Evolutionary conservation across 768 basidiomycete genomes (phyloP).

Genomic region (Melanogaster broomeanus): DNA sequence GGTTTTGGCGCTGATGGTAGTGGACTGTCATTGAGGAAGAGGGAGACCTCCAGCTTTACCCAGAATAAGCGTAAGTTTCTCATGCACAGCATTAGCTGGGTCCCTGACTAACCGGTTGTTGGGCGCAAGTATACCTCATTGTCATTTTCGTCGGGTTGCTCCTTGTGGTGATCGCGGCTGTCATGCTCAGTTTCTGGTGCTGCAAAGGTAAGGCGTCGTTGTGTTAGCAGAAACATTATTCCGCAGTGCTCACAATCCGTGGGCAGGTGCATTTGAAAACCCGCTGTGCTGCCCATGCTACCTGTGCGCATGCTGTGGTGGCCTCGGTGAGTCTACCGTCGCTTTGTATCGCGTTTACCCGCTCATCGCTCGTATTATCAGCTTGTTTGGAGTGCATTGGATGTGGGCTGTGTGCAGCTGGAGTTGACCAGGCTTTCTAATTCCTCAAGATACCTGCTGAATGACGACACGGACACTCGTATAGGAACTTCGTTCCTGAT

Average conservation of each 20-base stretch:
- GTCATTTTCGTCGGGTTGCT: constrained; percentile 65
- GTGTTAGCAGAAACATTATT: not conserved
- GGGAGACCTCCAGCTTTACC: constrained; percentile 35
- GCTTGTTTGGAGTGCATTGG: constrained; percentile 70
- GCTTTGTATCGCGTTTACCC: not conserved
- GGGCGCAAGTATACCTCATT: constrained; percentile 55
- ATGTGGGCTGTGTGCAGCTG: constrained; percentile 68
- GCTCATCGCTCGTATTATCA: constrained; percentile 23
- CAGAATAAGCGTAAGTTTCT: constrained; percentile 42
- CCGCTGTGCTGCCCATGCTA: constrained; percentile 72
- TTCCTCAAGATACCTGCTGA: not conserved
- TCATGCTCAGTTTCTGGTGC: constrained; percentile 68
- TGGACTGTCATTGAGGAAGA: constrained; percentile 32
- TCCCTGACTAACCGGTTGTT: not conserved
- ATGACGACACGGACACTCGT: too few relatives aligned
- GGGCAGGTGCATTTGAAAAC: constrained; percentile 55
- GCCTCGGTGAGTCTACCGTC: constrained; percentile 47
- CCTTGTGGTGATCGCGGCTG: constrained; percentile 50
- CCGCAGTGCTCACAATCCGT: not conserved
- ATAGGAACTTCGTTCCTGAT: too few relatives aligned
- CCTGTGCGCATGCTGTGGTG: constrained; percentile 71
- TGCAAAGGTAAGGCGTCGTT: constrained; percentile 46
- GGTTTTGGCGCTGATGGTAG: constrained; percentile 29
- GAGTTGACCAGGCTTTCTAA: constrained; percentile 31
- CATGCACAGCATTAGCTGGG: not conserved